These are phyloP conservation scores for Fusarium sulawesiense DNA, from an alignment of 2,329 filamentous ascomycete species.

Conservation along the genomic window DNA sequence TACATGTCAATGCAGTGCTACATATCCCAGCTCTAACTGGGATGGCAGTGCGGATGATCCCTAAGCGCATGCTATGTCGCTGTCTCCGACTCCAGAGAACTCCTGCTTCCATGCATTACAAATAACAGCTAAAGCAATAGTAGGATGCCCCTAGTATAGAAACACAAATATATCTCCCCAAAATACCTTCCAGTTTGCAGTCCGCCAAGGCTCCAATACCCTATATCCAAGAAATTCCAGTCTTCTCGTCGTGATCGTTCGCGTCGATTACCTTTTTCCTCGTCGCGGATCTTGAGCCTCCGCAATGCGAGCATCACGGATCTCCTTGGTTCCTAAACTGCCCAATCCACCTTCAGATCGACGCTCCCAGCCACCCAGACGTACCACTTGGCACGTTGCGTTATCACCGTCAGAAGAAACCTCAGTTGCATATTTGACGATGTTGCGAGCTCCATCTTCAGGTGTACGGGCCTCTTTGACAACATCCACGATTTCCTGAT, in stretches of 20 bases:
- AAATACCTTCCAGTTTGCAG: background rate
- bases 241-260: background rate
- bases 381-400: constrained; percentile 74
- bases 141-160: constrained; percentile 15
- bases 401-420: constrained; percentile 76
- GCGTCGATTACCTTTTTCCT: constrained; percentile 61
- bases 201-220: background rate
- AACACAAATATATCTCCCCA: constrained; percentile 12
- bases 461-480: constrained; percentile 94
- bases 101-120: constrained; percentile 43
- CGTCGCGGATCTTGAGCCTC: constrained; percentile 86
- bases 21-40: constrained; percentile 2
- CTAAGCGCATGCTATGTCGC: constrained; percentile 26
- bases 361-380: constrained; percentile 76
- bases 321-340: constrained; percentile 90
- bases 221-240: constrained; percentile 10
- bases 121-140: constrained; percentile 29
- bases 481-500: constrained; percentile 96
- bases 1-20: constrained; percentile 20
- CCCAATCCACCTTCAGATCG: constrained; percentile 87
- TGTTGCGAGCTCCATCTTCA: constrained; percentile 80
- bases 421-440: constrained; percentile 91
- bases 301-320: constrained; percentile 82
- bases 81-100: constrained; percentile 35
- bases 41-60: constrained; percentile 20